These are phyloP conservation scores for Neurospora tetraspora DNA, from an alignment of 495 filamentous ascomycete species.

Conservation along the genomic window DNA sequence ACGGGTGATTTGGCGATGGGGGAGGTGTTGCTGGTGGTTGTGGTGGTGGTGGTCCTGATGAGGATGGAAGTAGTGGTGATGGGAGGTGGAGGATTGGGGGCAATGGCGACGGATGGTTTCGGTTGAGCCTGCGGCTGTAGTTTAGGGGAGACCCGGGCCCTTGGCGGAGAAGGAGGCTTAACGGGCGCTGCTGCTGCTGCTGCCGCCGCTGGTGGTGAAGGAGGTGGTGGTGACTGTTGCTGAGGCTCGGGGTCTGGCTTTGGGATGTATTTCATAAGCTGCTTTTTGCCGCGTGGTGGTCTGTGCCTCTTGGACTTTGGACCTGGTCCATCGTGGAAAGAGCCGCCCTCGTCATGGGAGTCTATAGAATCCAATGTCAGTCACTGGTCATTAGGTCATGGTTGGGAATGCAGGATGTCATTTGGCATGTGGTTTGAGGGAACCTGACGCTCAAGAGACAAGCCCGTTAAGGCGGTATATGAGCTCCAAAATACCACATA, in stretches of 20 bases:
- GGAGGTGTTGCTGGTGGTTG: too few species aligned
- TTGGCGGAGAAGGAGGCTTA: neutral
- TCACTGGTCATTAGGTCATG: neutral
- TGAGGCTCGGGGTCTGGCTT: neutral
- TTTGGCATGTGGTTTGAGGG: neutral
- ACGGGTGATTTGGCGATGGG: neutral
- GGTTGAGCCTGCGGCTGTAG: neutral
- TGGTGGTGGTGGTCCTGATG: neutral
- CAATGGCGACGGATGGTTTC: neutral
- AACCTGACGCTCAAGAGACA: neutral
- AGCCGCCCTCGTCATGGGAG: neutral
- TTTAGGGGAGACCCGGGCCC: neutral
- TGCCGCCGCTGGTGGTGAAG: neutral
- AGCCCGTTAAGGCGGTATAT: neutral
- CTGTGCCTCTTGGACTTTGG: neutral
- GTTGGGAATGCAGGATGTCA: neutral
- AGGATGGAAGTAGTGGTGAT: neutral
- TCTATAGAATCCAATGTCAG: neutral
- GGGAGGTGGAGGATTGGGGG: neutral
- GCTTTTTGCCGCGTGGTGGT: neutral
- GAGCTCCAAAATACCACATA: neutral
- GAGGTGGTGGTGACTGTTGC: conserved; percentile 4
- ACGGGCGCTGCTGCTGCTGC: neutral
- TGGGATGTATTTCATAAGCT: neutral
- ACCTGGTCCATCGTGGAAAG: neutral